Percentiles rank a stretch among this genome's conserved stretches.
These are phyloP conservation scores for Epicoccum sorghinum DNA, from an alignment of 2,329 filamentous ascomycete genomes.

Conservation along the genomic window DNA sequence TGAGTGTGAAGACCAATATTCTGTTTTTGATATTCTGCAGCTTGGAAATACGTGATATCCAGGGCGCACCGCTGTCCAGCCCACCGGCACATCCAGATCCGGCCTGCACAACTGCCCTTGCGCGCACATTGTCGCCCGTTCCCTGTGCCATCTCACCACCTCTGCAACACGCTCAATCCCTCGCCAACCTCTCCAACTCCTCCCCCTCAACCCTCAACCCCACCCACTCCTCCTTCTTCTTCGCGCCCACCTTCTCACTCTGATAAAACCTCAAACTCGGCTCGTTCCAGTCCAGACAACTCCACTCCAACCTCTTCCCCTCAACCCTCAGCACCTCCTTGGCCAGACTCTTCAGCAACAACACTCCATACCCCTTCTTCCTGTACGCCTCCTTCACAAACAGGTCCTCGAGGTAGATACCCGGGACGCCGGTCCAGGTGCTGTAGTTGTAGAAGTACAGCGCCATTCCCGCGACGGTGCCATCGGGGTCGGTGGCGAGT, in stretches of 20 bases:
- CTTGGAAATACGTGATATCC: too few species aligned
- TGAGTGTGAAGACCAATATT: too few species aligned
- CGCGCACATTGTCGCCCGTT: too few species aligned
- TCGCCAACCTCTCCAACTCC: slow-evolving; percentile 64
- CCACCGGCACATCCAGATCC: too few species aligned
- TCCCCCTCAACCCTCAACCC: slow-evolving; percentile 76
- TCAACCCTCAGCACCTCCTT: slow-evolving; percentile 74
- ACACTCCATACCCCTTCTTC: slow-evolving; percentile 79
- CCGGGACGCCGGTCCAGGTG: slow-evolving; percentile 86
- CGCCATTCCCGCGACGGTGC: slow-evolving; percentile 73
- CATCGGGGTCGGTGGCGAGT: slow-evolving; percentile 59
- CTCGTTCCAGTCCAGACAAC: slow-evolving; percentile 90
- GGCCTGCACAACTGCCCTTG: too few species aligned
- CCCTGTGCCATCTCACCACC: too few species aligned
- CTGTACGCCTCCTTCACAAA: slow-evolving; percentile 76
- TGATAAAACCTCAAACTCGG: slow-evolving; percentile 85
- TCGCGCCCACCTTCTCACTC: slow-evolving; percentile 63
- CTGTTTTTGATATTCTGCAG: too few species aligned
- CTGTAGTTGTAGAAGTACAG: slow-evolving; percentile 96
- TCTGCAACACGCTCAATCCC: too few species aligned
- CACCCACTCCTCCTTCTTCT: slow-evolving; percentile 72
- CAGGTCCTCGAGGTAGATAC: slow-evolving; percentile 94
- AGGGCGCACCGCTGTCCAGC: too few species aligned
- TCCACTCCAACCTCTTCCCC: slow-evolving; percentile 85
- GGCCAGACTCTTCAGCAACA: slow-evolving; percentile 77